Conservation (phyloP, 2,329 filamentous ascomycete species). For the Neonectria coccinea region DNA sequence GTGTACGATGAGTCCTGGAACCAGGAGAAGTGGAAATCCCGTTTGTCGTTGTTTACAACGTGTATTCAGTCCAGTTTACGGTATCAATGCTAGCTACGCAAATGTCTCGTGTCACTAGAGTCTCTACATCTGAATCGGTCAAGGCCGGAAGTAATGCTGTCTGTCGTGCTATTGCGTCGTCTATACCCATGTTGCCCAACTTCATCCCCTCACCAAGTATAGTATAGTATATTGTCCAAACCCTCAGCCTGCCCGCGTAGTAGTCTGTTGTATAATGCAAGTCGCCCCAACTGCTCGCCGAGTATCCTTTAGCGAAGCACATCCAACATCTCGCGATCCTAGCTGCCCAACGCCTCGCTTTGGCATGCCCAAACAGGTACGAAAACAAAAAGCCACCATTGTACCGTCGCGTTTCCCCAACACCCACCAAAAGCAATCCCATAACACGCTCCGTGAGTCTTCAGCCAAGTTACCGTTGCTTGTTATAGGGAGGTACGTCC, state of each 20-base stretch:
- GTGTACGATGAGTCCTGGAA: conserved; percentile 23
- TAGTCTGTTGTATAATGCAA: neutral
- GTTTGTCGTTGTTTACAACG: conserved; percentile 25
- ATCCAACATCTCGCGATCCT: neutral
- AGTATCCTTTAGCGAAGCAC: neutral
- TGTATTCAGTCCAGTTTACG: conserved; percentile 28
- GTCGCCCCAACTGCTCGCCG: neutral
- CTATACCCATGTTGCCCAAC: neutral
- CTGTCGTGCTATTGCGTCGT: neutral
- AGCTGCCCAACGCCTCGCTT: conserved; percentile 36
- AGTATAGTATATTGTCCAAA: neutral
- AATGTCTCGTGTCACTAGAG: neutral
- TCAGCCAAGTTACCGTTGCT: conserved; percentile 19
- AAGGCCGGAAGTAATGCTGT: neutral
- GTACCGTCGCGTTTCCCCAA: neutral
- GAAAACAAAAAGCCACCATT: neutral
- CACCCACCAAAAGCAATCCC: neutral
- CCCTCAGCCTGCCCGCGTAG: neutral
- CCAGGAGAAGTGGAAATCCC: conserved; percentile 18
- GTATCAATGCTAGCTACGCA: conserved; percentile 17
- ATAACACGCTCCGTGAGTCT: neutral
- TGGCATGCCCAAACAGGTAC: conserved; percentile 1
- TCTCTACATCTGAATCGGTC: neutral
- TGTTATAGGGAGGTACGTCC: conserved; percentile 50
- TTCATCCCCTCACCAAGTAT: neutral